Base-by-base conservation (phyloP, 2,329 filamentous ascomycete species). In the Cytospora leucostoma region DNA sequence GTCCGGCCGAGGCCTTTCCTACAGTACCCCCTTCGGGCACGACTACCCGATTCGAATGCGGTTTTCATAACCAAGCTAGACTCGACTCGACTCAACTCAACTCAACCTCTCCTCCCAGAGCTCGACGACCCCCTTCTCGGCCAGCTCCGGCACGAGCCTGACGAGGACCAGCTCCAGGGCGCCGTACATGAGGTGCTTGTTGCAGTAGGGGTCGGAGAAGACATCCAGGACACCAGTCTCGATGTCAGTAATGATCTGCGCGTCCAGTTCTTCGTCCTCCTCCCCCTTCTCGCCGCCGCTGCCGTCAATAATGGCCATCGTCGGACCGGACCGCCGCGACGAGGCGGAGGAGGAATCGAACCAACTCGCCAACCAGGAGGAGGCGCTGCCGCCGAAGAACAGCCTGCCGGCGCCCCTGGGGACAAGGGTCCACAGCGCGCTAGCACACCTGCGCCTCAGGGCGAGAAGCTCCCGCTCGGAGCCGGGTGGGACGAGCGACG, bases 111-210 rank as follows among this genome's bases (percentile, higher is more conserved):
- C 90, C 67, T 86, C 88, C 84, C 90, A 86, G 62, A 96, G 76
- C 70, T 92, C 90, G 61, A 82, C 80, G 35, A 92, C 84, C 44
- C 87, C 86, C 73, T 85, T 87, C 70, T 92, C 89, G 60, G 82
- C 82, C 70, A 98, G 74, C 77, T 99, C 95, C 5, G 95, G 95
- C 72, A 97, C 85, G 66, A 98, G 76, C 67, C 89, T 86, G 62
- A 92, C 84, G n/a, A 97, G 80, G 2, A 97, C 74, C 63, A 94
- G 77, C 77, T 99, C 95, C 38, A 98, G 78, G 55, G 95, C 81
- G 52, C 86, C 82, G 72, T 96, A 97, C 69, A 97, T 79, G 37
- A 98, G 79, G 77, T 97, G 93, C 78, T 93, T 96, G 77, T 99
- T 99, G 77, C 93, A 89, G 77, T 97, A 97, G 58, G 84, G 81